phyloP scores from a whole-genome alignment of 2,329 filamentous ascomycete species.

The Pseudocercospora fijiensis region DNA sequence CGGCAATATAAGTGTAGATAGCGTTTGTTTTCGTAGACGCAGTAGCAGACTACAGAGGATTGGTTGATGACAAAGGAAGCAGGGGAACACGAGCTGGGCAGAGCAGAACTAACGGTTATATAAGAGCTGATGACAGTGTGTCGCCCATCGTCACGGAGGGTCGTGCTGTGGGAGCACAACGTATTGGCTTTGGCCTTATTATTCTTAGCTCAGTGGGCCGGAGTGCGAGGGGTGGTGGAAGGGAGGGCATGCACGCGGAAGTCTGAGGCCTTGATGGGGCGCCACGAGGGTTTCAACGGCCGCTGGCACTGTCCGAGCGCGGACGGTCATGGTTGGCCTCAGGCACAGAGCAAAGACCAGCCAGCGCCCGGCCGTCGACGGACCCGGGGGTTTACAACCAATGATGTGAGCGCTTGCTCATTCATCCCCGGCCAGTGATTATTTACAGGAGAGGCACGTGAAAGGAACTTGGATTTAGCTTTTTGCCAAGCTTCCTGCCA shows the following conservation, averaged over 20 bases:
- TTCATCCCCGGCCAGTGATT: neutral
- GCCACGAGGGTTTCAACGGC: neutral
- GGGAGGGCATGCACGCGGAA: neutral
- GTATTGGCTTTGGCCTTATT: conserved; percentile 2
- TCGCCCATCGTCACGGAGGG: neutral
- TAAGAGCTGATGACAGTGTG: neutral
- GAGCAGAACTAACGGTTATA: neutral
- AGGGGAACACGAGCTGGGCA: neutral
- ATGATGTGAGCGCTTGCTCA: neutral
- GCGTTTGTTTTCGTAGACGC: neutral
- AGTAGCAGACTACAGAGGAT: neutral
- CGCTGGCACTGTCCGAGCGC: neutral
- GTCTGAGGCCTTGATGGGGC: too few species aligned
- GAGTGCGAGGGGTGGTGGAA: neutral
- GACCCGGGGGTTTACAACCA: neutral
- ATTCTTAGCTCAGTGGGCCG: neutral
- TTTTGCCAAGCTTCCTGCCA: neutral
- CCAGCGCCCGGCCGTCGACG: neutral
- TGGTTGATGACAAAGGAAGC: conserved; percentile 2
- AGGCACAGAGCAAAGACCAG: neutral
- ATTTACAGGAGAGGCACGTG: too few species aligned
- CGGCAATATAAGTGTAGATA: neutral
- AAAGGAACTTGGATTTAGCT: neutral
- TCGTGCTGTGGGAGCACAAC: neutral
- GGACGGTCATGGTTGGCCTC: neutral